Evolutionary conservation across 495 filamentous ascomycete genomes (phyloP), one percentile per base, ranked within the genome.

Genomic region (Penicillium turbatum): DNA sequence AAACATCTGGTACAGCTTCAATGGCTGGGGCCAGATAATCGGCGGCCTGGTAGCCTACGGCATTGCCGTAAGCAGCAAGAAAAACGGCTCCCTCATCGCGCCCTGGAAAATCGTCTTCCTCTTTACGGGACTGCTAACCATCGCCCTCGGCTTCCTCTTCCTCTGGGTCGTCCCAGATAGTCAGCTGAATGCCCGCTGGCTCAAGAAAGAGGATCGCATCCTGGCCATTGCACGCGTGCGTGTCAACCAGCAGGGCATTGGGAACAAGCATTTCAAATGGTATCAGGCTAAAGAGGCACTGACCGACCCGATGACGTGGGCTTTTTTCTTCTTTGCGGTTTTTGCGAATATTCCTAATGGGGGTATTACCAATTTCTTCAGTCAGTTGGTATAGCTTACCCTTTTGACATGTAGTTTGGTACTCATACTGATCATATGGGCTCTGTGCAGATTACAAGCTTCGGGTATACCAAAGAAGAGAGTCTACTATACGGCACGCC

Each of bases 351-450:
- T 88, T 42, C 83, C 83, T 1, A 86, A 86, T 56, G 82, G 84
- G 16, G 86, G 85, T 9, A 77, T 90, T 41, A 79, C 71, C 30
- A 89, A 88, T 54, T 90, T 88, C 67, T 89, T 89, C 70, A 83
- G 75, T 47, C 84, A 87, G 64, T 32, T 76, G 65, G 72, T 75
- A 44, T 26, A 64, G 15, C 7, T 10, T 19, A 12, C 24, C 12
- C 39, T 30, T n/a, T 24, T 24, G 21, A 24, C 21, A 2, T 2
- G 21, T 24, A 24, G 21, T 24, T 24, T 24, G 21, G 21, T 24
- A 4, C 21, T 2, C 4, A 24, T 24, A 24, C 37, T 5, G 42
- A 41, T 41, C 9, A 12, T 0, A 4, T 13, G 11, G 15, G 15
- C 34, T 1, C 15, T 36, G 35, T 5, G 13, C 53, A 73, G 71